Evolutionary conservation across 768 basidiomycete genomes (phyloP), one percentile per base, ranked within the genome.

Genomic region (Termitomyces sp.): DNA sequence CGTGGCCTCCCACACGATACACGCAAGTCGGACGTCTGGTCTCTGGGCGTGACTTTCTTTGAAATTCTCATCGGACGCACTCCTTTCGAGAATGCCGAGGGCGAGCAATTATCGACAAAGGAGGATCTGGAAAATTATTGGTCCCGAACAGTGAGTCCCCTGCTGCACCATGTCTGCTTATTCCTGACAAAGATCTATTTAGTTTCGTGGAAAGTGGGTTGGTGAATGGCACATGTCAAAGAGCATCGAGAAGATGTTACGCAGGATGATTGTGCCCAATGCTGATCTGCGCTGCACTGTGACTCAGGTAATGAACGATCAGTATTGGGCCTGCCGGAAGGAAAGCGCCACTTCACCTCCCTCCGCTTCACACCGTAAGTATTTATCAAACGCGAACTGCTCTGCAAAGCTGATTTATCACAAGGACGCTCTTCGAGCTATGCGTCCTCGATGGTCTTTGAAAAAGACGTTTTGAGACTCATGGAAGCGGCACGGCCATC

Each of bases 21-120:
- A 48, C 87, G 96, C 46, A 90, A 94, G 72, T 88, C 90, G 0
- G 96, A 90, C 61, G 76, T 92, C 46, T 92, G 88, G 87, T 85
- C 89, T n/a, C 83, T 91, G 3, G 88, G 88, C 48, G 76, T 96
- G 28, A 92, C 95, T 0, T 90, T 98, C 70, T 99, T 97, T 69
- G 96, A 99, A 71, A 90, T 99, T 60, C 81, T 98, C 33, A 76
- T 87, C 24, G 95, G 95, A 1, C 81, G 96, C 10, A 98, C 96
- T 2, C 94, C 95, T 2, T 98, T 98, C 66, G 90, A 94, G 69
- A 68, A 88, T 61, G 80, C 82, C 42, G 90, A 92, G 62, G 84
- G 85, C 7, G 91, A 95, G 66, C 80, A 87, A 59, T 88, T 94
- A 62, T 73, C 79, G 8, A 88, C 85, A 14, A 86, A 88, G 64